phyloP scores from a whole-genome alignment of 208 protist species.

The Plasmodiophora brassicae region DNA sequence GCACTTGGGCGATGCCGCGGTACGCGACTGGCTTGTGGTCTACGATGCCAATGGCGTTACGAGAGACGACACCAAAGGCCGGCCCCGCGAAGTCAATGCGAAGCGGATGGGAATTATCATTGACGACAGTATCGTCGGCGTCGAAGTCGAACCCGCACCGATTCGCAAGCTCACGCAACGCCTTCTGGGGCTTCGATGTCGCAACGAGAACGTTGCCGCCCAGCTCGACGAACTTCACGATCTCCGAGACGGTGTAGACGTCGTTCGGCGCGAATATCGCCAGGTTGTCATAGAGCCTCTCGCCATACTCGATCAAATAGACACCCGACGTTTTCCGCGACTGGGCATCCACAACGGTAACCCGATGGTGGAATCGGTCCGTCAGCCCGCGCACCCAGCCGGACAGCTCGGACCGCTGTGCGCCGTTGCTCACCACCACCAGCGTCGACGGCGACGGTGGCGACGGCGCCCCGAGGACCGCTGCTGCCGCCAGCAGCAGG shows the following conservation, averaged over 20 bases:
- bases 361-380: neutral
- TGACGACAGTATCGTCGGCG: neutral
- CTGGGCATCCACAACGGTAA: no score
- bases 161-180: neutral
- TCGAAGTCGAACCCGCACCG: slow-evolving; percentile 10
- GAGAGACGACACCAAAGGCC: neutral
- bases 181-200: neutral
- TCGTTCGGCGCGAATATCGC: neutral
- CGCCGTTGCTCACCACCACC: no score
- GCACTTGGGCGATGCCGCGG: neutral
- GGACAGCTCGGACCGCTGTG: no score
- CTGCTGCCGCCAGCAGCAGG: no score
- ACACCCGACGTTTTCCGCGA: no score
- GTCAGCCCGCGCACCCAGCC: no score
- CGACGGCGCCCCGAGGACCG: no score
- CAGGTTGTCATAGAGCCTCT: neutral
- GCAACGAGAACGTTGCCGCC: slow-evolving; percentile 11
- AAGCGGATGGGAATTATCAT: neutral
- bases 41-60: neutral
- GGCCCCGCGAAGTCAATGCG: neutral
- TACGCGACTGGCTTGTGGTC: neutral
- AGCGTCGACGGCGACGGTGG: no score
- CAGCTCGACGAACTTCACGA: neutral
- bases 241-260: neutral
- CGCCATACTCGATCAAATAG: neutral